Evolutionary conservation across 768 basidiomycete species (phyloP), one percentile per base, ranked within the genome.

Genomic region (Pleurotus salmoneostramineus): DNA sequence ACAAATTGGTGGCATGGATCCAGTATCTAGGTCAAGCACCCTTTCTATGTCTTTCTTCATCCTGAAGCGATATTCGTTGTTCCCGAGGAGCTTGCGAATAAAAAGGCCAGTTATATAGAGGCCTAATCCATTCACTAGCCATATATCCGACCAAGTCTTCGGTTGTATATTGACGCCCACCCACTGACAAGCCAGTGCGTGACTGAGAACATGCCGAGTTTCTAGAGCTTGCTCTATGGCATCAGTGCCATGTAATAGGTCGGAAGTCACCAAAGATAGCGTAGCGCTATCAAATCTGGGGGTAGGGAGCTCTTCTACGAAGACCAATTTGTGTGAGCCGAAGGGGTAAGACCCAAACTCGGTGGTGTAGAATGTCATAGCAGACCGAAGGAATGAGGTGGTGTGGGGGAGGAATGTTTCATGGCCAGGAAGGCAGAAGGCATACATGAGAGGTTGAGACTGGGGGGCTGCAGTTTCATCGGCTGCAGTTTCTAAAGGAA

Each of bases 331-430:
- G 80, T 90, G 92, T 14, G 95, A 97, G 43, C 87, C 84, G 71
- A 95, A 98, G 0, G 97, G 97, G 69, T 98, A 99, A 4, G 94
- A 95, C 31, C 95, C 95, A 64, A 88, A 96, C 67, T 97, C 93
- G 7, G 88, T 85, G 27, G 89, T 84, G 70, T 91, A 96, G 73
- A 93, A 97, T 63, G 81, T 87, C 93, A 98, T 96, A 7, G 95
- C 93, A 12, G 85, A 82, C 42, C 95, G 87, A 61, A 98, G 79
- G 68, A 87, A 89, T 5, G 84, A 75, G 3, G 88, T 87, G 33
- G 94, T 88, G 15, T 84, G 76, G 8, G 78, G 68, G 17, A 98
- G 77, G 63, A 85, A 78, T 6, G 79, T 74, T 67, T 95, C 91
- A 58, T 91, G 85, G 3, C 96, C 96, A 3, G 95, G 94, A 5